Evolutionary conservation across 805 yeast genomes (phyloP), one percentile per base, ranked within the genome.

Genomic region (Saccharomycopsis sp.): DNA sequence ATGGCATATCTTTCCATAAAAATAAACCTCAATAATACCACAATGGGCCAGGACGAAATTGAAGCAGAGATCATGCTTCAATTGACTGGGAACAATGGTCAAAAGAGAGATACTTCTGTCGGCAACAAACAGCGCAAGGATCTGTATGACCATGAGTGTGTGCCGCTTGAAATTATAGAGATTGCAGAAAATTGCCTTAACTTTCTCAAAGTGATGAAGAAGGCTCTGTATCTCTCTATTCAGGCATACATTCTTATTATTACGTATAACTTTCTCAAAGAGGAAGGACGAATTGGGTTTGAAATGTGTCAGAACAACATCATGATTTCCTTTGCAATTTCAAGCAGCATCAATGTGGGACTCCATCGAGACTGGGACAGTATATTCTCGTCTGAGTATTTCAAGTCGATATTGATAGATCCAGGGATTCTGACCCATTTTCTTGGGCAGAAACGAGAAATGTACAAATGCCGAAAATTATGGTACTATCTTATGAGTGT

Each of bases 221-320:
- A 59, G 34, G 29, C 57, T 22, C 23, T 47, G 12, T 56, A 42
- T 44, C 22, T 53, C 17, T 29, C 50, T 17, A 38, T 59, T 3
- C 25, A 47, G 14, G 60, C 62, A 2, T 52, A 29, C 29, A 25
- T 58, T 23, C 34, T 59, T 7, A 47, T 59, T n/a, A 53, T 35
- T 35, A 15, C 38, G 24, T 59, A 59, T 51, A 50, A 53, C 23
- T 55, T 52, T 17, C 25, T 59, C 7, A 29, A 56, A 29, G 62
- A 59, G 44, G 62, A 59, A 51, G 55, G 57, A 2, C 14, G 62
- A 34, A 38, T 49, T 20, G 60, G 60, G 19, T 59, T 59, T 41
- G 56, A 29, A 20, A 34, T 59, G 47, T 53, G 42, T 23, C 56
- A 56, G 25, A 57, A 59, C 47, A 56, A 57, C 24, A 19, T 53